These are phyloP conservation scores for Simplicillium aogashimaense DNA, from an alignment of 2,329 filamentous ascomycete species.

Conservation along the genomic window DNA sequence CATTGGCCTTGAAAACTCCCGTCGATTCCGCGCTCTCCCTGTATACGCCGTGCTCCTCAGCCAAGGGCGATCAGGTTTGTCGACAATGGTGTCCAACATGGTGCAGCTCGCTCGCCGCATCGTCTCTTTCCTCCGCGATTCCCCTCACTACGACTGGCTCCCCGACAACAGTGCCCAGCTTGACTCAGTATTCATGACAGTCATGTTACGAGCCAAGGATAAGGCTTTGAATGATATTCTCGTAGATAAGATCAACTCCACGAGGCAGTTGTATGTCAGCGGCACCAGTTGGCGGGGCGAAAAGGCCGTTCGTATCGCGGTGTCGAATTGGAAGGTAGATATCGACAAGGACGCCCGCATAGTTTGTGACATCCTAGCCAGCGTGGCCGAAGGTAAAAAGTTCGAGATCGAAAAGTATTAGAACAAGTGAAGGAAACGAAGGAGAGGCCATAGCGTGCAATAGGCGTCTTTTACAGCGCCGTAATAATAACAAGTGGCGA, in stretches of 20 bases:
- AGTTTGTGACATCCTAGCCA: slow-evolving; percentile 52
- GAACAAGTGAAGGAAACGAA: not conserved
- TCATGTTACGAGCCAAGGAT: slow-evolving; percentile 68
- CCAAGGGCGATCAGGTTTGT: slow-evolving; percentile 62
- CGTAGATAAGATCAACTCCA: slow-evolving; percentile 63
- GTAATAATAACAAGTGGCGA: not conserved
- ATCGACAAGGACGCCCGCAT: slow-evolving; percentile 54
- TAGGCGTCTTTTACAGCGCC: slow-evolving; percentile 1
- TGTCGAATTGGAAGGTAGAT: slow-evolving; percentile 76
- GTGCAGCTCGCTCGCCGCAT: slow-evolving; percentile 60
- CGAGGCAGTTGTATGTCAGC: slow-evolving; percentile 69
- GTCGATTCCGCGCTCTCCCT: slow-evolving; percentile 82
- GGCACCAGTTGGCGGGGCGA: slow-evolving; percentile 68
- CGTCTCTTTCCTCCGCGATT: slow-evolving; percentile 50
- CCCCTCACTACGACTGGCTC: slow-evolving; percentile 56
- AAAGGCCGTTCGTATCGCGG: slow-evolving; percentile 71
- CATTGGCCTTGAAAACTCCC: slow-evolving; percentile 82
- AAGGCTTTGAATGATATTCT: slow-evolving; percentile 51
- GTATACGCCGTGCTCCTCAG: slow-evolving; percentile 72
- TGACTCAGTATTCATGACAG: slow-evolving; percentile 49
- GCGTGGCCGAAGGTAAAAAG: slow-evolving; percentile 26
- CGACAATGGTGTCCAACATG: slow-evolving; percentile 61
- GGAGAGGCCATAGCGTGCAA: not conserved
- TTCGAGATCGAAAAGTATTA: slow-evolving; percentile 15
- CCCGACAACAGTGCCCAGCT: slow-evolving; percentile 36